phyloP scores from a whole-genome alignment of 2,329 filamentous ascomycete genomes.

The Bipolaris bicolor region DNA sequence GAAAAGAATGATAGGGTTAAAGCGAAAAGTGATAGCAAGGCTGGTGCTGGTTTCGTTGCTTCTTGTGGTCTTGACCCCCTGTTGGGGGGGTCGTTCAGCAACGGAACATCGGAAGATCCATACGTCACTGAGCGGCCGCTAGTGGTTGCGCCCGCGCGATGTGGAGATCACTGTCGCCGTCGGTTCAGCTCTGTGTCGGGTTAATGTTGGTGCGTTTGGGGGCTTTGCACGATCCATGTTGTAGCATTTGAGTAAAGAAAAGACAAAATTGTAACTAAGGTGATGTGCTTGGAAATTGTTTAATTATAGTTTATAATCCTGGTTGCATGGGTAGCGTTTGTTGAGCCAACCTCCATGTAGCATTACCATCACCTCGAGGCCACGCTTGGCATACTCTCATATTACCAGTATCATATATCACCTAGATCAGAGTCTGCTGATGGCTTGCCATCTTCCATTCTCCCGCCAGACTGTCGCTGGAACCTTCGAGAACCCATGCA shows the following conservation, averaged over 20 bases:
- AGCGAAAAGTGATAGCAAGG: background rate
- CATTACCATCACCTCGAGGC: background rate
- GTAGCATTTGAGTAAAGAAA: background rate
- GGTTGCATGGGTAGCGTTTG: background rate
- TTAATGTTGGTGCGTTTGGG: conserved; percentile 1
- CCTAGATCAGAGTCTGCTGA: conserved; percentile 37
- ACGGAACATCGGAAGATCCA: conserved; percentile 20
- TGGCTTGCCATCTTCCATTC: conserved; percentile 40
- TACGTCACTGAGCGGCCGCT: conserved; percentile 32
- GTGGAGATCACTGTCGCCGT: conserved; percentile 15
- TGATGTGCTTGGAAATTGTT: background rate
- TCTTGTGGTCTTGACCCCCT: background rate
- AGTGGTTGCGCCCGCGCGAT: conserved; percentile 18
- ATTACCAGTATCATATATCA: background rate
- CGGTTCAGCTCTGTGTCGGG: conserved; percentile 3
- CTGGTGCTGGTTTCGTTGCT: background rate
- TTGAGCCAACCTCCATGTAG: background rate
- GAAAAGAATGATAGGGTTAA: background rate
- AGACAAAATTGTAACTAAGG: background rate
- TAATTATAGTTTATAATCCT: background rate
- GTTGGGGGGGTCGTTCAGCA: conserved; percentile 3
- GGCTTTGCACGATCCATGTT: conserved; percentile 1
- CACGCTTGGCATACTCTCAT: background rate
- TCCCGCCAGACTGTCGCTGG: conserved; percentile 13
- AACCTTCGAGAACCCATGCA: conserved; percentile 31